Base-by-base conservation (phyloP, 352 stramenopile genomes). In the Globisporangium sylvaticum region DNA sequence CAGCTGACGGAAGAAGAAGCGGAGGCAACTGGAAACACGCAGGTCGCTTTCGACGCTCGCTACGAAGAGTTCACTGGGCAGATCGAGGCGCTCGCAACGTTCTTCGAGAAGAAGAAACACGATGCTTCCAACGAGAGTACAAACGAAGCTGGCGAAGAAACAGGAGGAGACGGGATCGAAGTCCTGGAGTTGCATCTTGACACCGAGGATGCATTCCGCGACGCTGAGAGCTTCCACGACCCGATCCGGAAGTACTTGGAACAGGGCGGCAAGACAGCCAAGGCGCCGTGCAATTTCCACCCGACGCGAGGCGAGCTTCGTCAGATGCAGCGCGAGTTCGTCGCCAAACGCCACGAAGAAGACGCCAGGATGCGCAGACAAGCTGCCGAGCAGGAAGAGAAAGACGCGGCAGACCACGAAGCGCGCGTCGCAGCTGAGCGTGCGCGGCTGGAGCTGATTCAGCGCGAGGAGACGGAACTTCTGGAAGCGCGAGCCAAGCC, bases 401-500 rank as follows among this genome's bases (percentile, higher is more conserved):
- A 81, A 52, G 74, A 93, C 29, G 77, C 81, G 7, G 73, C 75
- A 0, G 67, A 67, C 7, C 65, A 87, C 25, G 69, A 85, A 34
- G 69, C 76, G 22, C 80, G 79, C 0, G 65, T 89, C 6, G 78
- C 77, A 25, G 80, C 80, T 7, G 84, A 95, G 60, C 71, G 79
- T 50, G 75, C 75, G 18, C 82, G 87, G 7, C 78, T 95, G 29
- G 81, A 92, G 60, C 64, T 91, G 25, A 75, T 93, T 22, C 84
- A 95, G 58, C 75, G 76, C 14, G 88, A 96, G 71, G 89, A 97
- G 64, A 78, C 77, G 0, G 88, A 92, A 53, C 76, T 97, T 29
- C 74, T 97, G 29, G 81, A 92, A 65, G 79, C 80, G 7, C 85
- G 87, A 8, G 88, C 89, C 10, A 92, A 95, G 64, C 88, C 89